These are phyloP conservation scores for Ceratobasidium sp. DNA, from an alignment of 1,284 basidiomycete species.

Conservation along the genomic window DNA sequence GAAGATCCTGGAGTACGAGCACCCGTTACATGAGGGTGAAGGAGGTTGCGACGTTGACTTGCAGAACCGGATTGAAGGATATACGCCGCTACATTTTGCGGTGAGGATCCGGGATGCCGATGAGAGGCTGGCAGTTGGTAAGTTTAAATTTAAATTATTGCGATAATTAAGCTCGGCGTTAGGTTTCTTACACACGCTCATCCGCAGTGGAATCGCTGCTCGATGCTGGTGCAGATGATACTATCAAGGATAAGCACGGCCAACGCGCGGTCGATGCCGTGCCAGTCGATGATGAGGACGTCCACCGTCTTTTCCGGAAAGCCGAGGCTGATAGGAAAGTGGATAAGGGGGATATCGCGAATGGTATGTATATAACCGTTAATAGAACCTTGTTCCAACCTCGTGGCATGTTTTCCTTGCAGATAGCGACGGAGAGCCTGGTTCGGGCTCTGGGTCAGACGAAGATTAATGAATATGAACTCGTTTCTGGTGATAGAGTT, in stretches of 20 bases:
- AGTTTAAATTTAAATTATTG: constrained; percentile 45
- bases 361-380: constrained; percentile 48
- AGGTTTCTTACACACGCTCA: constrained; percentile 28
- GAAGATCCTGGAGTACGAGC: constrained; percentile 64
- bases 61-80: constrained; percentile 71
- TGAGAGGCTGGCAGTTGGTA: constrained; percentile 52
- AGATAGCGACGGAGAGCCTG: constrained; percentile 53
- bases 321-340: constrained; percentile 56
- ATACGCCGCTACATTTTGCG: constrained; percentile 85
- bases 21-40: constrained; percentile 7
- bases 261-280: constrained; percentile 65
- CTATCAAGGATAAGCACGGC: constrained; percentile 75
- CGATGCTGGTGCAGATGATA: constrained; percentile 75
- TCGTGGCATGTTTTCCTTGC: constrained; percentile 23
- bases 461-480: constrained; percentile 46
- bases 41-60: constrained; percentile 85
- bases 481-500: background rate
- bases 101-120: constrained; percentile 66
- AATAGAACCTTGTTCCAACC: background rate
- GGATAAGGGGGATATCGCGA: constrained; percentile 53
- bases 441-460: constrained; percentile 51
- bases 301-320: constrained; percentile 59
- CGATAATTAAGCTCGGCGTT: constrained; percentile 49
- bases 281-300: constrained; percentile 56
- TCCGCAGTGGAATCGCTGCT: constrained; percentile 67